phyloP scores from a whole-genome alignment of 2,329 filamentous ascomycete genomes.

The Thyridium curvatum region DNA sequence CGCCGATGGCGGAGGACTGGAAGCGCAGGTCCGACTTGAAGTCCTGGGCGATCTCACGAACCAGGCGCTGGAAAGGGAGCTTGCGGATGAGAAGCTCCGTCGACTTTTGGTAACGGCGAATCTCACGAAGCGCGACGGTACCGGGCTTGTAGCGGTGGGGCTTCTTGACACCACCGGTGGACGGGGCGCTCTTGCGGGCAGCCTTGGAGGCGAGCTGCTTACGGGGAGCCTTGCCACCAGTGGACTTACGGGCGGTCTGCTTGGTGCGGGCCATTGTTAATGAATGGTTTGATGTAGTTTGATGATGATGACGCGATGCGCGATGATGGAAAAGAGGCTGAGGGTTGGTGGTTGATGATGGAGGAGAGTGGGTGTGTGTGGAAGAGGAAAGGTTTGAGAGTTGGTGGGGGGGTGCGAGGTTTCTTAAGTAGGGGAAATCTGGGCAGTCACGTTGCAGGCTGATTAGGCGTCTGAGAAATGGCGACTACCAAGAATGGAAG shows the following conservation, averaged over 20 bases:
- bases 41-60: conserved; percentile 93
- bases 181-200: conserved; percentile 95
- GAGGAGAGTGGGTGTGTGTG: conserved; percentile 18
- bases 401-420: conserved; percentile 34
- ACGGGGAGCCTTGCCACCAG: conserved; percentile 71
- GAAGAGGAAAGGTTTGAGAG: conserved; percentile 25
- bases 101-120: conserved; percentile 95
- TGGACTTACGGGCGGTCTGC: conserved; percentile 69
- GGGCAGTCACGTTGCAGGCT: conserved; percentile 22
- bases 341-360: conserved; percentile 20
- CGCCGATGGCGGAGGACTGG: conserved; percentile 96
- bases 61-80: conserved; percentile 92
- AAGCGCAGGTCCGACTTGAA: conserved; percentile 95
- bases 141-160: conserved; percentile 84
- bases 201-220: conserved; percentile 99
- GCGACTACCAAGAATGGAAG: too few species aligned
- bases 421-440: conserved; percentile 26
- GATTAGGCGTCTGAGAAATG: conserved; percentile 20
- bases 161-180: conserved; percentile 96
- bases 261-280: conserved; percentile 57
- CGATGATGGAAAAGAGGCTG: conserved; percentile 14
- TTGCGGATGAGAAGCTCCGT: conserved; percentile 96
- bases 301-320: conserved; percentile 13
- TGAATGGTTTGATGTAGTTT: conserved; percentile 21
- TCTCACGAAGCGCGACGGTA: conserved; percentile 97